Evolutionary conservation across 75 land plant species (phyloP).

Genomic region (Ceratopteris richardii): DNA sequence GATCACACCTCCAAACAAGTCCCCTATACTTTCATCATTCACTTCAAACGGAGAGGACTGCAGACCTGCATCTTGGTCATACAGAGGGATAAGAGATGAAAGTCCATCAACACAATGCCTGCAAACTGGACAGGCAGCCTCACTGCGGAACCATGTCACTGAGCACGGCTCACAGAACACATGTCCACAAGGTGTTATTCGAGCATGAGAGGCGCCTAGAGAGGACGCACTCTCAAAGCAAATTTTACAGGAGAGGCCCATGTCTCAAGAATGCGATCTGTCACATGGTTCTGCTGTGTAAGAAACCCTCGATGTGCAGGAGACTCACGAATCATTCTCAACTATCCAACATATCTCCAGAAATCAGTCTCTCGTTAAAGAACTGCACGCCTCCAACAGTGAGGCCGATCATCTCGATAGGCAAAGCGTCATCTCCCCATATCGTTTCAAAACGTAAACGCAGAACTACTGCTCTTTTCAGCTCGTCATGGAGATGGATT

Average conservation of each 20-base stretch:
- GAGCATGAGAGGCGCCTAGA: slow-evolving; percentile 13
- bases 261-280: neutral
- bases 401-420: too few species aligned
- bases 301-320: too few species aligned
- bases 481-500: too few species aligned
- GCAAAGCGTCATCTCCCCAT: too few species aligned
- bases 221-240: slow-evolving; percentile 33
- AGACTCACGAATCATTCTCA: too few species aligned
- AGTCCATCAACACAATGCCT: slow-evolving; percentile 15
- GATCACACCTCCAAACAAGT: slow-evolving; percentile 1
- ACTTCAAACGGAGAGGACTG: slow-evolving; percentile 18
- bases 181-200: slow-evolving; percentile 30
- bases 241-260: slow-evolving; percentile 39
- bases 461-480: too few species aligned
- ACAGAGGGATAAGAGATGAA: slow-evolving; percentile 26
- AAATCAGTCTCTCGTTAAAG: too few species aligned
- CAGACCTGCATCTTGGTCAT: slow-evolving; percentile 33
- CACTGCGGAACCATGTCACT: slow-evolving; percentile 27
- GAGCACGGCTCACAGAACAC: slow-evolving; percentile 31
- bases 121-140: slow-evolving; percentile 33
- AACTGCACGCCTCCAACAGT: too few species aligned
- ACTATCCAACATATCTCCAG: too few species aligned
- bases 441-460: too few species aligned
- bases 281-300: too few species aligned
- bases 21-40: slow-evolving; percentile 9